Percentiles rank a stretch among this genome's conserved stretches.
phyloP scores from a whole-genome alignment of 805 yeast species.

The Candida piceae region DNA sequence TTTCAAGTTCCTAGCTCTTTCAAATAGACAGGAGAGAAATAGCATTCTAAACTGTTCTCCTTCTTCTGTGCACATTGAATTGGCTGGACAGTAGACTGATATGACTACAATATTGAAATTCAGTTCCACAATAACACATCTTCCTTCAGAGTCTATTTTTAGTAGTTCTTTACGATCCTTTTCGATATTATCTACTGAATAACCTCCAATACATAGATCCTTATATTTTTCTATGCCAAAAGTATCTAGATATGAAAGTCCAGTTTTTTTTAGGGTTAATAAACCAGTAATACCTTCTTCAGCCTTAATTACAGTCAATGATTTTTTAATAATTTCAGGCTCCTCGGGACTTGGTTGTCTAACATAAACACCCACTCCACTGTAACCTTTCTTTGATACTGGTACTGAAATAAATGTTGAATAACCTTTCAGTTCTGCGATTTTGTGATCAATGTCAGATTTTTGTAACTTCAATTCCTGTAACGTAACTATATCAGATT shows the following conservation, averaged over 20 bases:
- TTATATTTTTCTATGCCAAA: slow-evolving; percentile 7
- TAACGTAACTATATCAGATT: slow-evolving; percentile 75
- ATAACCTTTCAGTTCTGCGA: slow-evolving; percentile 47
- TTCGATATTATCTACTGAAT: slow-evolving; percentile 39
- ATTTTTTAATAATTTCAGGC: slow-evolving; percentile 27
- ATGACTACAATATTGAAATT: slow-evolving; percentile 57
- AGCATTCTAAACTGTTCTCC: slow-evolving; percentile 55
- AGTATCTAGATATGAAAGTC: slow-evolving; percentile 25
- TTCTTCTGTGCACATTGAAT: slow-evolving; percentile 64
- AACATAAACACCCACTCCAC: slow-evolving; percentile 86
- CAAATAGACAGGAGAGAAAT: slow-evolving; percentile 56
- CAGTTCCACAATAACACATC: slow-evolving; percentile 73
- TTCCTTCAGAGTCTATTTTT: slow-evolving; percentile 79
- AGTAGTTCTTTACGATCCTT: slow-evolving; percentile 28
- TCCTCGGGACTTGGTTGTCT: slow-evolving; percentile 46
- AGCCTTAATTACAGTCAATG: slow-evolving; percentile 58
- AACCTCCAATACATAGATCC: slow-evolving; percentile 61
- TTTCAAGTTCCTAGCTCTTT: slow-evolving; percentile 55
- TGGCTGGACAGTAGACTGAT: slow-evolving; percentile 86
- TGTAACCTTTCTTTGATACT: slow-evolving; percentile 66
- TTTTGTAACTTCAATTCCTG: slow-evolving; percentile 78
- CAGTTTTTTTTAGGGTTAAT: slow-evolving; percentile 23
- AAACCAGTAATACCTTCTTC: slow-evolving; percentile 91
- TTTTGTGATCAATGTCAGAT: slow-evolving; percentile 34
- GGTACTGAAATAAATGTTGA: slow-evolving; percentile 70